Conservation (phyloP, 805 yeast species). For the Diddensiella caesifluorescens region DNA sequence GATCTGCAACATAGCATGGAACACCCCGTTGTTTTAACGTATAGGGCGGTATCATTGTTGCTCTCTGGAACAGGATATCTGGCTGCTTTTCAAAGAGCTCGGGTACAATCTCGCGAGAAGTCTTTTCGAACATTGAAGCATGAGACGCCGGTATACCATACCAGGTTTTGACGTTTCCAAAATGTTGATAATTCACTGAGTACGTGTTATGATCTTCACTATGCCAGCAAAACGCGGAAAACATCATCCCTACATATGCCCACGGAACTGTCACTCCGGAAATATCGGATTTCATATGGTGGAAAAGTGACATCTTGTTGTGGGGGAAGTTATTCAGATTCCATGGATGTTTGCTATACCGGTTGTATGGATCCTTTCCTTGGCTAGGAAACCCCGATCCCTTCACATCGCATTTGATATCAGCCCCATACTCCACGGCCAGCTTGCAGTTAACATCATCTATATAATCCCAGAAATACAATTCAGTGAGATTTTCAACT, state of each 20-base stretch:
- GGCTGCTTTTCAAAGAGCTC: slow-evolving; percentile 82
- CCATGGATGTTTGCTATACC: slow-evolving; percentile 35
- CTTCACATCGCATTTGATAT: slow-evolving; percentile 32
- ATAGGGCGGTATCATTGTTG: slow-evolving; percentile 72
- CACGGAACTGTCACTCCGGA: slow-evolving; percentile 96
- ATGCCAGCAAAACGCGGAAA: slow-evolving; percentile 96
- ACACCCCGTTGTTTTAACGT: slow-evolving; percentile 42
- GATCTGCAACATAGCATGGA: slow-evolving; percentile 53
- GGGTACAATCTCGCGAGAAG: slow-evolving; percentile 64
- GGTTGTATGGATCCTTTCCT: slow-evolving; percentile 27
- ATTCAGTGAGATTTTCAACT: slow-evolving; percentile 27
- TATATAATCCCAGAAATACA: slow-evolving; percentile 35
- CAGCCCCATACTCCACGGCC: slow-evolving; percentile 39
- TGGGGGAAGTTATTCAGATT: slow-evolving; percentile 35
- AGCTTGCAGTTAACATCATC: slow-evolving; percentile 27
- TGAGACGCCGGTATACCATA: slow-evolving; percentile 75
- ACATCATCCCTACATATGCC: slow-evolving; percentile 85
- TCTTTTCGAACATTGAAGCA: slow-evolving; percentile 58
- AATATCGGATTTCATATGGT: slow-evolving; percentile 35
- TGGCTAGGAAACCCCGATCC: slow-evolving; percentile 37
- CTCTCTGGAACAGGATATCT: slow-evolving; percentile 80
- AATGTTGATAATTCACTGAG: slow-evolving; percentile 87
- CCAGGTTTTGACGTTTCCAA: slow-evolving; percentile 89
- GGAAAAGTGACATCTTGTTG: slow-evolving; percentile 31
- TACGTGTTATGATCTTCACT: slow-evolving; percentile 90